Evolutionary conservation across 495 filamentous ascomycete genomes (phyloP), one percentile per base, ranked within the genome.

Genomic region (Pseudomonodictys pantanalensis): DNA sequence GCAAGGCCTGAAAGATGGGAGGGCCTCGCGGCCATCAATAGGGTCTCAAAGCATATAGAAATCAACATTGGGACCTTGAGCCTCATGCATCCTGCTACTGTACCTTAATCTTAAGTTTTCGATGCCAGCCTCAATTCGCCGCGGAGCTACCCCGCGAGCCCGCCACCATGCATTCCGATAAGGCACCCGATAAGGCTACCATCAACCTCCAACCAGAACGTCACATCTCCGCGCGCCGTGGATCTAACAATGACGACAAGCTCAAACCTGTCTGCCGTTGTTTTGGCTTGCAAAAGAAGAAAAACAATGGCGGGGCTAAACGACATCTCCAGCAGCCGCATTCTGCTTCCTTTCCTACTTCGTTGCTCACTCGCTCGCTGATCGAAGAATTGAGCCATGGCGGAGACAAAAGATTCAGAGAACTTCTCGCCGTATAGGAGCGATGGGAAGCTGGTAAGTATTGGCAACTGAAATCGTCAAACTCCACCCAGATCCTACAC

Each of bases 381-480:
- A 46, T 11, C 12, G n/a, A 25, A 29, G 45, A 50, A 49, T 22
- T 15, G 3, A 48, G 15, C 47, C 8, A 51, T 24, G 44, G 23
- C 43, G 22, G 29, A 26, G n/a, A 25, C 30, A 1, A 12, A 25
- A 45, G 64, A 71, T 52, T 71, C 75, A 24, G 78, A 75, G 35
- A 74, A 80, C 55, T 85, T 85, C 58, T 82, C 78, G 25, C 82
- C 82, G 0, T 85, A 84, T 66, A 69, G 81, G 44, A 52, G 75
- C 18, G 81, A 85, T 68, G 82, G 81, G 32, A 85, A 85, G 64
- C 73, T 85, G 58, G 81, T 81, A 35, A 60, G 78, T 70, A 22
- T 52, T 12, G 20, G 30, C 22, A 17, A n/a, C 17, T 18, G 25
- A 33, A 23, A 12, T 22, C 10, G 18, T 50, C 8, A 46, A 17